Percentiles rank a stretch among this genome's conserved stretches.
Conservation (phyloP, 2,329 filamentous ascomycete species). For the Alternaria sp. region DNA sequence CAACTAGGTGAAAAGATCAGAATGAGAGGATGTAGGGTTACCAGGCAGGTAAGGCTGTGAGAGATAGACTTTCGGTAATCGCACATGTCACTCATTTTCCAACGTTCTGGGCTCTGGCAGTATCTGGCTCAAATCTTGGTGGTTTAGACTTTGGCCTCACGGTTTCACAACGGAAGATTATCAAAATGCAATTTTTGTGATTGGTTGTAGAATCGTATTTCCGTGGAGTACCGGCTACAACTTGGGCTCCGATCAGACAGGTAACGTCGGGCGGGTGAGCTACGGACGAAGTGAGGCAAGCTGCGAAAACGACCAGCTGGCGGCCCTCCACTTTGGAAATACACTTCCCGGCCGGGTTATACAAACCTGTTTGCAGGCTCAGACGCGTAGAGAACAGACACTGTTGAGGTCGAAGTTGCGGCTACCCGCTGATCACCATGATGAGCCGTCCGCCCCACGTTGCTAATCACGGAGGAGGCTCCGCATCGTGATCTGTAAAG, state of each 20-base stretch:
- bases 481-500: slow-evolving; percentile 16
- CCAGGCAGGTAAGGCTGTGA: background rate
- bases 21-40: background rate
- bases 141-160: background rate
- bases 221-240: background rate
- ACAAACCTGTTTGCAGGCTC: background rate
- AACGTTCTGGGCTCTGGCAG: slow-evolving; percentile 21
- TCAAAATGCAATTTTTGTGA: background rate
- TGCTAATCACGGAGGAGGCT: slow-evolving; percentile 17
- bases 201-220: background rate
- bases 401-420: slow-evolving; percentile 14
- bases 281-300: background rate
- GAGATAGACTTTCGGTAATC: slow-evolving; percentile 3
- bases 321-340: background rate
- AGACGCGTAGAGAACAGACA: slow-evolving; percentile 3
- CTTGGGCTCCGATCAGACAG: background rate
- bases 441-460: slow-evolving; percentile 20
- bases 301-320: background rate
- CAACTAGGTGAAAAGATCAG: background rate
- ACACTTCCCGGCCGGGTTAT: background rate
- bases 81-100: slow-evolving; percentile 35
- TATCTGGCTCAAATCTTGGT: background rate
- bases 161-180: background rate
- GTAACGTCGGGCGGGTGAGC: background rate
- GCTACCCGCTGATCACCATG: slow-evolving; percentile 16